These are phyloP conservation scores for Malassezia restricta DNA, from an alignment of 1,284 basidiomycete genomes.

Conservation along the genomic window DNA sequence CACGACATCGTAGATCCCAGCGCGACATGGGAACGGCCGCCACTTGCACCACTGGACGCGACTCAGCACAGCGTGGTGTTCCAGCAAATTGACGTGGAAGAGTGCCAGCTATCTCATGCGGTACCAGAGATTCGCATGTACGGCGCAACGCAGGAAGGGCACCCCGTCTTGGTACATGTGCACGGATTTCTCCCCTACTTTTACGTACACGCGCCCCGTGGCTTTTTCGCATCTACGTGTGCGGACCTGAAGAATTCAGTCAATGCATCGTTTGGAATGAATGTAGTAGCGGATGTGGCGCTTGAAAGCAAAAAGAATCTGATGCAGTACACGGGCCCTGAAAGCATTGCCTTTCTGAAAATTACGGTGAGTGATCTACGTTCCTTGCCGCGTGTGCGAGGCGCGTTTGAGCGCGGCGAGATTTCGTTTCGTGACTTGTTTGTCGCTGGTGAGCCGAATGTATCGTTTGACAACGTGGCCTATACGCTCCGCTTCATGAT, in stretches of 20 bases:
- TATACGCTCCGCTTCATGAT: constrained; percentile 46
- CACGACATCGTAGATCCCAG: constrained; percentile 2
- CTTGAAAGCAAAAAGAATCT: constrained; percentile 37
- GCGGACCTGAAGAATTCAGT: constrained; percentile 39
- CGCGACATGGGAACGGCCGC: constrained; percentile 30
- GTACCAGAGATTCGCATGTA: constrained; percentile 42
- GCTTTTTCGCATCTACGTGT: constrained; percentile 33
- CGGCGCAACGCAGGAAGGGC: constrained; percentile 33
- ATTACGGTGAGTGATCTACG: constrained; percentile 36
- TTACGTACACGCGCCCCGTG: constrained; percentile 39
- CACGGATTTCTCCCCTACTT: constrained; percentile 45
- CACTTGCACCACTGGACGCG: constrained; percentile 22
- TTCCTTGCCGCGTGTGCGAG: constrained; percentile 31
- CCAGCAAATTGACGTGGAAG: constrained; percentile 46
- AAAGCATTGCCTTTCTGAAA: constrained; percentile 41
- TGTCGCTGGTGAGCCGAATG: constrained; percentile 28
- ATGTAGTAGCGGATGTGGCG: constrained; percentile 24
- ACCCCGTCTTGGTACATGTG: constrained; percentile 44
- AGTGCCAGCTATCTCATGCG: constrained; percentile 25
- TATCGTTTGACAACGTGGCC: constrained; percentile 44
- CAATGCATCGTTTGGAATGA: constrained; percentile 29
- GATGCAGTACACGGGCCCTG: constrained; percentile 38
- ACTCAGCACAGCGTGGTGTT: constrained; percentile 15
- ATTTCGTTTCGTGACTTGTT: constrained; percentile 39
- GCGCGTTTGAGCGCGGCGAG: constrained; percentile 40